A percentile compares a stretch with the other conserved stretches of the same genome.
These are phyloP conservation scores for Pugionium cornutum DNA, from an alignment of 345 rosid species.

Conservation along the genomic window DNA sequence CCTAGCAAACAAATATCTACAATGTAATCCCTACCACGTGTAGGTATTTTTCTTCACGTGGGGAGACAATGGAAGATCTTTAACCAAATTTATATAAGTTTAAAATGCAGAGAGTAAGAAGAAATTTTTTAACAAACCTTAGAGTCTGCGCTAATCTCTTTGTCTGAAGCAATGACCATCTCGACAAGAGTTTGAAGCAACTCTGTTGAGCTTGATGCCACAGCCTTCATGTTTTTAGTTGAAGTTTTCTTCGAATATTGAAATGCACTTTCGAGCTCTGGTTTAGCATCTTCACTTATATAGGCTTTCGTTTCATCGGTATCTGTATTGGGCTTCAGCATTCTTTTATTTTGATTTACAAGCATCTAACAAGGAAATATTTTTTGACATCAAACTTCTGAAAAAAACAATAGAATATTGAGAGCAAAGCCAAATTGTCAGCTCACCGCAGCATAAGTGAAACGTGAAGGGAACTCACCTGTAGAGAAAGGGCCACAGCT, in stretches of 20 bases:
- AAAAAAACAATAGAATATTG: not conserved
- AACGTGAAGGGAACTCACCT: slow-evolving; percentile 46
- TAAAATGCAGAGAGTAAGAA: slow-evolving; percentile 22
- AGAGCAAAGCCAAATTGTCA: slow-evolving; percentile 7
- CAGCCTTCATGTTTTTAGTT: slow-evolving; percentile 59
- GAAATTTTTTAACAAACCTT: slow-evolving; percentile 52
- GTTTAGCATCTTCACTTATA: slow-evolving; percentile 38
- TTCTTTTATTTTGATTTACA: slow-evolving; percentile 71
- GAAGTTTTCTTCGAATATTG: slow-evolving; percentile 72
- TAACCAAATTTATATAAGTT: slow-evolving; percentile 2
- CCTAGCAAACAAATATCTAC: slow-evolving; percentile 3
- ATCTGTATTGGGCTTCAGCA: slow-evolving; percentile 40
- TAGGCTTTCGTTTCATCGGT: slow-evolving; percentile 34
- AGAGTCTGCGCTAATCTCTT: slow-evolving; percentile 52
- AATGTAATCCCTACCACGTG: not conserved
- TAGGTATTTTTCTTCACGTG: not conserved
- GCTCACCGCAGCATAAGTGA: slow-evolving; percentile 8
- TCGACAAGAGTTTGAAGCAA: slow-evolving; percentile 72
- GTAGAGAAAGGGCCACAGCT: slow-evolving; percentile 63
- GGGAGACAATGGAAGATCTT: not conserved
- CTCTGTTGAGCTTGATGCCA: slow-evolving; percentile 63
- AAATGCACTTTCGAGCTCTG: slow-evolving; percentile 41
- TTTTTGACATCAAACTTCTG: not conserved
- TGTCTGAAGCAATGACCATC: slow-evolving; percentile 50
- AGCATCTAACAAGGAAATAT: slow-evolving; percentile 49